Evolutionary conservation across 1,284 basidiomycete species (phyloP).

Genomic region (Mycosarcoma maydis): DNA sequence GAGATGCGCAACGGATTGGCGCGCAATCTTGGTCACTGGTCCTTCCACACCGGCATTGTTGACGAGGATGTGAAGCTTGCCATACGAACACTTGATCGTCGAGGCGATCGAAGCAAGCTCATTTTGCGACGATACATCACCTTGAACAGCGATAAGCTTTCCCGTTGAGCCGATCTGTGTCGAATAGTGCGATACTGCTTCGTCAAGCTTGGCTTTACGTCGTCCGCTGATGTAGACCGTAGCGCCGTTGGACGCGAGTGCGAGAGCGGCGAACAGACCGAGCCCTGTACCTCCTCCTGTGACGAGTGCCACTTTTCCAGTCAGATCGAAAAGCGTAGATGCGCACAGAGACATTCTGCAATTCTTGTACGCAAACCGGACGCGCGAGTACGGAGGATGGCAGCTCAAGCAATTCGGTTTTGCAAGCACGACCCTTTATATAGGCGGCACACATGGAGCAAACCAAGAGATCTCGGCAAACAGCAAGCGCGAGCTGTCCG

Average conservation of each 20-base stretch:
- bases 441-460: too few relatives aligned
- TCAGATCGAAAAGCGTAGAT: constrained; percentile 38
- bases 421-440: too few relatives aligned
- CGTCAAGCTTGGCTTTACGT: constrained; percentile 38
- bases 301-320: constrained; percentile 52
- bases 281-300: constrained; percentile 60
- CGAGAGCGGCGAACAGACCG: constrained; percentile 56
- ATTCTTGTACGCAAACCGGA: too few relatives aligned
- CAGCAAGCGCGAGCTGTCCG: too few relatives aligned
- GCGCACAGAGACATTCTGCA: constrained; percentile 15
- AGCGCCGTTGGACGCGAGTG: constrained; percentile 58
- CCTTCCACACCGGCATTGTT: constrained; percentile 62
- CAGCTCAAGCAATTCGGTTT: too few relatives aligned
- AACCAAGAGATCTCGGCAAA: too few relatives aligned
- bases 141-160: constrained; percentile 31
- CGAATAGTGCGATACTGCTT: constrained; percentile 24
- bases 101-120: constrained; percentile 30
- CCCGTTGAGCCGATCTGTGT: constrained; percentile 7
- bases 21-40: constrained; percentile 45
- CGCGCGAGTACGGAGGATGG: too few relatives aligned
- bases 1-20: background rate
- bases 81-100: constrained; percentile 15
- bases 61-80: constrained; percentile 51
- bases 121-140: constrained; percentile 44
- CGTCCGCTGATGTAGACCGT: constrained; percentile 61